A percentile compares a stretch with the other conserved stretches of the same genome.
Evolutionary conservation across 768 basidiomycete genomes (phyloP).

Genomic region (Naganishia friedmannii): DNA sequence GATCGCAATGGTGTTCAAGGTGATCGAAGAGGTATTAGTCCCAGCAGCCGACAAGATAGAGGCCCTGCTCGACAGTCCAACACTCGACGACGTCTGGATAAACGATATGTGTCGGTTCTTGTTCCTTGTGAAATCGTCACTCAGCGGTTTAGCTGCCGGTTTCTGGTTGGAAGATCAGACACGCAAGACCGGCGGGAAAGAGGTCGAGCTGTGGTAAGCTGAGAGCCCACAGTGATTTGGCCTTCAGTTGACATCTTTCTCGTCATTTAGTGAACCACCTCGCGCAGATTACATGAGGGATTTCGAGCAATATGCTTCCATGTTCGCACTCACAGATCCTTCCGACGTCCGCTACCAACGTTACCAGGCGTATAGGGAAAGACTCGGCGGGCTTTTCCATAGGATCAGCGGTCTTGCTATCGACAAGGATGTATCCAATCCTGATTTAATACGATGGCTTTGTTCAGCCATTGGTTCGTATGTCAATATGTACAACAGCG

Average conservation of each 20-base stretch:
- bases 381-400: conserved; percentile 70
- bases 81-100: conserved; percentile 69
- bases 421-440: conserved; percentile 24
- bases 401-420: conserved; percentile 52
- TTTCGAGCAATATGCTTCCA: conserved; percentile 12
- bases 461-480: conserved; percentile 47
- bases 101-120: conserved; percentile 82
- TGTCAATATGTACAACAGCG: conserved; percentile 45
- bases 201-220: conserved; percentile 67
- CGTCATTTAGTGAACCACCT: conserved; percentile 53
- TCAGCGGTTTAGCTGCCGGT: conserved; percentile 60
- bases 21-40: conserved; percentile 67
- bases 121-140: conserved; percentile 70
- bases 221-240: conserved; percentile 24
- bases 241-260: conserved; percentile 55
- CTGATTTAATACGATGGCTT: conserved; percentile 61
- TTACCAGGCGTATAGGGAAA: conserved; percentile 59
- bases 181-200: conserved; percentile 57
- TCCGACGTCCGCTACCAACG: conserved; percentile 66
- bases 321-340: conserved; percentile 55
- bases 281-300: conserved; percentile 12
- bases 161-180: conserved; percentile 40
- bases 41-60: conserved; percentile 64
- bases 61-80: conserved; percentile 60
- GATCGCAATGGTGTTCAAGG: conserved; percentile 67